phyloP scores from a whole-genome alignment of 768 basidiomycete species.

The Tylopilus sp. region DNA sequence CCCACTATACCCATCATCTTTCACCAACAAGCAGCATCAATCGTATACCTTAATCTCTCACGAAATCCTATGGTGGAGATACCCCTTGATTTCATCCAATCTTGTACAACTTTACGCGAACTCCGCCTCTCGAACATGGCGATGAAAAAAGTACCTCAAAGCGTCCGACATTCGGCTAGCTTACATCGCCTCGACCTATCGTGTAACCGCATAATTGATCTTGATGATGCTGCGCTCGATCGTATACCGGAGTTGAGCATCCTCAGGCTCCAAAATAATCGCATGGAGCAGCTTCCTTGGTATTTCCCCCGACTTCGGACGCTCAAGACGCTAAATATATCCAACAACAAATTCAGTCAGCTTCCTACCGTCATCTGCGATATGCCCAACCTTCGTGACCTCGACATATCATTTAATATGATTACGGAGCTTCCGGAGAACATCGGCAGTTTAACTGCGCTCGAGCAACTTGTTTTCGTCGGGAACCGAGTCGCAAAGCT shows the following conservation, averaged over 20 bases:
- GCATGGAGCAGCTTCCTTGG: conserved; percentile 81
- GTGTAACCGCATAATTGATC: conserved; percentile 85
- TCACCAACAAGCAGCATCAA: conserved; percentile 79
- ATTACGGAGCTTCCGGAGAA: conserved; percentile 78
- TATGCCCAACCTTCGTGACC: conserved; percentile 69
- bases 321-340: conserved; percentile 83
- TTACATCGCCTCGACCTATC: conserved; percentile 84
- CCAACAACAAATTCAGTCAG: conserved; percentile 86
- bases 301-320: conserved; percentile 73
- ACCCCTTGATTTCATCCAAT: conserved; percentile 93
- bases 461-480: conserved; percentile 77
- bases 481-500: conserved; percentile 79
- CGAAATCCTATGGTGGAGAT: conserved; percentile 96
- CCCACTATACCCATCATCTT: conserved; percentile 87
- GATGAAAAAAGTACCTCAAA: conserved; percentile 88
- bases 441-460: conserved; percentile 62
- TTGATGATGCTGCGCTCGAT: conserved; percentile 83
- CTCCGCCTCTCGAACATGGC: conserved; percentile 88
- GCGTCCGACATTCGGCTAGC: conserved; percentile 68
- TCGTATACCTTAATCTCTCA: conserved; percentile 83
- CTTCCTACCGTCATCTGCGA: conserved; percentile 76
- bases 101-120: conserved; percentile 78
- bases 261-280: conserved; percentile 86
- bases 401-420: conserved; percentile 94
- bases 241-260: conserved; percentile 64